These are phyloP conservation scores for Aureobasidium uvarum DNA, from an alignment of 2,329 filamentous ascomycete genomes.

Conservation along the genomic window DNA sequence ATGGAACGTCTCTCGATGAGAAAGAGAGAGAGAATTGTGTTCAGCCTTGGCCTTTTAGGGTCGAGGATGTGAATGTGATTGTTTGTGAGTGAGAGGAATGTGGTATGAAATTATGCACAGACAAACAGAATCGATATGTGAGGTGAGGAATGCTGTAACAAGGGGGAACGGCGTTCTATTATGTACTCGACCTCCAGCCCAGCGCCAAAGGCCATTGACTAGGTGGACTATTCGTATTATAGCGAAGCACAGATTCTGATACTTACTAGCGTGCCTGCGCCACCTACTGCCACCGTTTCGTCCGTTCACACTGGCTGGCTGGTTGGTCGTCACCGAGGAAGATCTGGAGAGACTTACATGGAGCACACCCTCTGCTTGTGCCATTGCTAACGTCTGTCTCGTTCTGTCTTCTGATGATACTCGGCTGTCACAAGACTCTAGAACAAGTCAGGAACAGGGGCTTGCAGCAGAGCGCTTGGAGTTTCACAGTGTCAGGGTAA, in stretches of 20 bases:
- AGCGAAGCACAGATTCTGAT: constrained; percentile 25
- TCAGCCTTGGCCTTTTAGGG: constrained; percentile 17
- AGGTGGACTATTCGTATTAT: constrained; percentile 22
- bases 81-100: constrained; percentile 22
- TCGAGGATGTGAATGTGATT: constrained; percentile 14
- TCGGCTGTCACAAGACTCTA: neutral
- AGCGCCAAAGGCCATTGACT: constrained; percentile 6
- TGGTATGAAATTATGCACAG: constrained; percentile 9
- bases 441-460: neutral
- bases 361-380: neutral
- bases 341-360: constrained; percentile 2
- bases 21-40: neutral
- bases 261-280: constrained; percentile 24
- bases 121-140: constrained; percentile 13
- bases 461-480: constrained; percentile 8
- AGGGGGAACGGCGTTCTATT: constrained; percentile 21
- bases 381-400: neutral
- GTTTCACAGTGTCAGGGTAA: neutral
- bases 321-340: constrained; percentile 20
- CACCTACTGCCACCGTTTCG: constrained; percentile 22
- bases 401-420: neutral
- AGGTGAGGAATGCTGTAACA: constrained; percentile 20
- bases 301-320: constrained; percentile 16
- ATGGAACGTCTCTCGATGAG: constrained; percentile 6
- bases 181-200: constrained; percentile 14